Conservation (phyloP, 2,329 filamentous ascomycete genomes). For the Coleophoma cylindrospora region DNA sequence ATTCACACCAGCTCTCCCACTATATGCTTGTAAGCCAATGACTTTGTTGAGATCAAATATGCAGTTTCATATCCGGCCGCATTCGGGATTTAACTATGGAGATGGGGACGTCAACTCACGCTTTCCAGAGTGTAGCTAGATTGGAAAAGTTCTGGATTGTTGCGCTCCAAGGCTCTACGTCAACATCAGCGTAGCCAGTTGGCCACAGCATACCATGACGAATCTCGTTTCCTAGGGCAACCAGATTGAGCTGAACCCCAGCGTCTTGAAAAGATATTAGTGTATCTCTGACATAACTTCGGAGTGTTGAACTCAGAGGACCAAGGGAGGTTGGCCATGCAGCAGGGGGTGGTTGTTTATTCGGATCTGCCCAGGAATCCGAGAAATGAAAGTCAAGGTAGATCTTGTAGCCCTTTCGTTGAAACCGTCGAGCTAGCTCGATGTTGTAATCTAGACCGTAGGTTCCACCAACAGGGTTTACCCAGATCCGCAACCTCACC, state of each 20-base stretch:
- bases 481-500: constrained; percentile 67
- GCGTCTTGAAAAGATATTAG: constrained; percentile 54
- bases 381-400: constrained; percentile 59
- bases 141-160: constrained; percentile 43
- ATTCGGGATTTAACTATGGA: no score
- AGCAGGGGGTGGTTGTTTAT: constrained; percentile 55
- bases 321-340: constrained; percentile 58
- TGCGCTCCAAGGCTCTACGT: constrained; percentile 25
- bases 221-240: constrained; percentile 74
- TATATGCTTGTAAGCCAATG: constrained; percentile 25
- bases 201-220: constrained; percentile 63
- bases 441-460: constrained; percentile 69
- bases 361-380: constrained; percentile 58
- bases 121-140: constrained; percentile 57
- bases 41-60: no score
- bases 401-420: constrained; percentile 50
- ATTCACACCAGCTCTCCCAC: constrained; percentile 51
- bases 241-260: constrained; percentile 52
- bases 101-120: constrained; percentile 15
- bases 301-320: constrained; percentile 53
- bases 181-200: constrained; percentile 44
- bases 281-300: constrained; percentile 61
- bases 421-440: constrained; percentile 56
- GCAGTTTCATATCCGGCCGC: no score
- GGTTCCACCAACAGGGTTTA: constrained; percentile 56